Evolutionary conservation across 306 rosid genomes (phyloP), one percentile per base, ranked within the genome.

Genomic region (Datisca glomerata): DNA sequence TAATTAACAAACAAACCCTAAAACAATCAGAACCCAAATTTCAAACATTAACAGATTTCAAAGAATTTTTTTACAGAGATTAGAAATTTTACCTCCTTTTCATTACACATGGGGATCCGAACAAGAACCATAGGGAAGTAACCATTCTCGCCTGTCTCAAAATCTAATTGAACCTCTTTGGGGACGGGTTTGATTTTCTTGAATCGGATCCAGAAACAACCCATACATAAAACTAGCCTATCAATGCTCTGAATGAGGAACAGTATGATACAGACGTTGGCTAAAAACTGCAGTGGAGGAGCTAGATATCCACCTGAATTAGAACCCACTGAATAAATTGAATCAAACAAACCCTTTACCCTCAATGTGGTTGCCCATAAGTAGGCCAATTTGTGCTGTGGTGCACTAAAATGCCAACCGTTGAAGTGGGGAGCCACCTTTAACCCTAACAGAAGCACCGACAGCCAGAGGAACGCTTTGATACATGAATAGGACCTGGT

Each of bases 141-240:
- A n/a, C n/a, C n/a, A n/a, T n/a, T n/a, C n/a, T n/a, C n/a, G n/a
- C n/a, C n/a, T n/a, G 89, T 64, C 46, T 86, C 96, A 38, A 66
- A 72, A 61, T 86, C 93, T 12, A 51, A 13, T 12, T 46, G 59
- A 15, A 29, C 78, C 23, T 41, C 64, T 50, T 69, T 75, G 2
- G 79, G 92, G 53, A 81, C 69, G 6, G 80, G 91, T 43, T 81
- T 73, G 60, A 86, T 72, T 57, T 73, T 86, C 80, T 70, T 78
- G 35, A 60, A 66, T 20, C 67, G 68, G 62, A 81, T 81, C 91
- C 94, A 86, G 60, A 86, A 86, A 36, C 96, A 86, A 9, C 96
- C 96, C 18, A 81, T 39, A 38, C 96, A 81, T 1, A 86, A 72
- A 12, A 75, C 24, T 7, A 86, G 27, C 55, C 96, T 73, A 59